These are phyloP conservation scores for Termitomyces heimii DNA, from an alignment of 768 basidiomycete genomes.

Conservation along the genomic window DNA sequence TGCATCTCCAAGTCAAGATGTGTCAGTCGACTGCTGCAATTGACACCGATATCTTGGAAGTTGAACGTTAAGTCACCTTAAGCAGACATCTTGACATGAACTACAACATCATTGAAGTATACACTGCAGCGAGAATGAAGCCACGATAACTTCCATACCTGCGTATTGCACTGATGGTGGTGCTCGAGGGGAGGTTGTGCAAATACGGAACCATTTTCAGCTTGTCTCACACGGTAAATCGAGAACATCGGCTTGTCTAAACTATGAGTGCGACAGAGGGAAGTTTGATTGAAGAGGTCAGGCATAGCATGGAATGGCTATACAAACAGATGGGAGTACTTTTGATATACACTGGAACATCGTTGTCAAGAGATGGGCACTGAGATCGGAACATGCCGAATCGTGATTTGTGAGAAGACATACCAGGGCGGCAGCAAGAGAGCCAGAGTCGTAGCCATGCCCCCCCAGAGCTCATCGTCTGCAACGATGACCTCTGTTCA, in stretches of 20 bases:
- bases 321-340: background rate
- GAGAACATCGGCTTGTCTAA: background rate
- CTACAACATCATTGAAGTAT: background rate
- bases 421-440: conserved; percentile 12
- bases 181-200: background rate
- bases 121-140: background rate
- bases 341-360: background rate
- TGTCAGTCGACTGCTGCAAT: no score
- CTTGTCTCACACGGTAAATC: background rate
- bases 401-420: conserved; percentile 23
- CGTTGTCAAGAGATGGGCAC: conserved; percentile 7
- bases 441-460: conserved; percentile 52
- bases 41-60: no score
- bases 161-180: background rate
- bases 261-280: background rate
- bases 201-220: background rate
- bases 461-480: conserved; percentile 65
- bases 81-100: background rate
- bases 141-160: background rate
- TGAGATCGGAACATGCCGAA: conserved; percentile 30
- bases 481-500: conserved; percentile 83
- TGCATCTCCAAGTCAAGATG: no score
- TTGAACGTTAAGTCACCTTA: no score
- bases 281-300: background rate
- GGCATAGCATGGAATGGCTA: background rate